Conservation (phyloP, 805 yeast species). For the Vanderwaltozyma verrucispora region DNA sequence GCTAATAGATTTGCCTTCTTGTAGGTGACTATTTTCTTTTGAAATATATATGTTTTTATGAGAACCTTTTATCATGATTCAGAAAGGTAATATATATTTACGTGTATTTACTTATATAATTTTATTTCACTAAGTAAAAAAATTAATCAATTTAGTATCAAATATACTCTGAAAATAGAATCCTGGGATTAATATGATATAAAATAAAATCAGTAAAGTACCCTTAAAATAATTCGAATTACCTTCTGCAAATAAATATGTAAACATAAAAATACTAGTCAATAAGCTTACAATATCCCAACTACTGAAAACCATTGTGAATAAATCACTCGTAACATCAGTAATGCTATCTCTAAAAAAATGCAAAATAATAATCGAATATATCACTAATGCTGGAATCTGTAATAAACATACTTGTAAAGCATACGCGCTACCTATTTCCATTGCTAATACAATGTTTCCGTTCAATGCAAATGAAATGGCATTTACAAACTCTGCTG, state of each 20-base stretch:
- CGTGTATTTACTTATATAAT: neutral
- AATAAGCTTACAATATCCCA: conserved; percentile 89
- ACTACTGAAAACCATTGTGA: conserved; percentile 81
- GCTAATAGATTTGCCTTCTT: no score
- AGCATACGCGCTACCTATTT: conserved; percentile 95
- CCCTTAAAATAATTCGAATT: conserved; percentile 95
- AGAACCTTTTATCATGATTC: no score
- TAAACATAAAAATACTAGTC: conserved; percentile 77
- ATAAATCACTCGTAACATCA: conserved; percentile 30
- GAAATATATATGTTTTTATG: no score
- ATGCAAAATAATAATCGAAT: conserved; percentile 44
- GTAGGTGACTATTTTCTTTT: no score
- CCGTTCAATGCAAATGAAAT: conserved; percentile 94
- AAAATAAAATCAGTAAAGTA: conserved; percentile 68
- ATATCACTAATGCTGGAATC: conserved; percentile 80
- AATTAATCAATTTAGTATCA: neutral
- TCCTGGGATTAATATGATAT: conserved; percentile 66
- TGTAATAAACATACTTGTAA: conserved; percentile 90
- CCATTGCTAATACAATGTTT: conserved; percentile 92
- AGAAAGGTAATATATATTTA: no score
- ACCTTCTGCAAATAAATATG: conserved; percentile 93
- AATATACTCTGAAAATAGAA: conserved; percentile 49
- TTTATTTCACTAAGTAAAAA: no score
- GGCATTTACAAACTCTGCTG: conserved; percentile 94
- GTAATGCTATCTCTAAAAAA: conserved; percentile 22